phyloP scores from a whole-genome alignment of 805 yeast species.

The Barnettozyma botsteinii region DNA sequence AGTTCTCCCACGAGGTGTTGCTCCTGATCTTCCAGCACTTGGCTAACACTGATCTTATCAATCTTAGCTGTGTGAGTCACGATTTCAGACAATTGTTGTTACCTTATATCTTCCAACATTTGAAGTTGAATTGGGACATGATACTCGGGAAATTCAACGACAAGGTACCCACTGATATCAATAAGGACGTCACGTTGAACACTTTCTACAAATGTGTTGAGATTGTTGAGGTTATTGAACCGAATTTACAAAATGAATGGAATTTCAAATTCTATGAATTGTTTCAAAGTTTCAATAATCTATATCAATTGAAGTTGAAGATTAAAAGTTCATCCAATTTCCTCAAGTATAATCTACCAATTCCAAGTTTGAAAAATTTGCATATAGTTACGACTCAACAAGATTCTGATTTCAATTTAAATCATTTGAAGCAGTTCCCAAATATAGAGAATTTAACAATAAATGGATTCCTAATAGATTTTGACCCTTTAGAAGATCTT shows the following conservation, averaged over 20 bases:
- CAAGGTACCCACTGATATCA: background rate
- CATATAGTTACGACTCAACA: slow-evolving; percentile 21
- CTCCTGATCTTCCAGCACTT: slow-evolving; percentile 16
- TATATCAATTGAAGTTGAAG: slow-evolving; percentile 21
- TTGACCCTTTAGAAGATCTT: slow-evolving; percentile 30
- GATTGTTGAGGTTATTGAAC: slow-evolving; percentile 23
- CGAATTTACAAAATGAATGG: slow-evolving; percentile 31
- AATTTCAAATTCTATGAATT: slow-evolving; percentile 27
- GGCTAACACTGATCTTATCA: slow-evolving; percentile 12
- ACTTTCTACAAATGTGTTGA: slow-evolving; percentile 20
- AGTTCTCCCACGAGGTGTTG: slow-evolving; percentile 20
- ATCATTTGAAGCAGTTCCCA: slow-evolving; percentile 36
- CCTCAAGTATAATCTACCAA: slow-evolving; percentile 27
- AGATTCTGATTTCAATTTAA: slow-evolving; percentile 34
- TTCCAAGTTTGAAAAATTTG: slow-evolving; percentile 13
- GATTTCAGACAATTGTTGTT: slow-evolving; percentile 9
- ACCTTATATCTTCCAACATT: slow-evolving; percentile 18
- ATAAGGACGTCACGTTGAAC: slow-evolving; percentile 6
- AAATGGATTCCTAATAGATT: slow-evolving; percentile 36
- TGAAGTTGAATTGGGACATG: slow-evolving; percentile 16
- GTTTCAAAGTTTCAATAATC: slow-evolving; percentile 19
- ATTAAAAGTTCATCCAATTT: slow-evolving; percentile 30
- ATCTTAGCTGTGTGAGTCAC: slow-evolving; percentile 10
- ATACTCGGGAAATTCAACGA: slow-evolving; percentile 6
- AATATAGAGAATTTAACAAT: slow-evolving; percentile 31